Conservation (phyloP, 1,284 basidiomycete species). For the Apiotrichum porosum region DNA sequence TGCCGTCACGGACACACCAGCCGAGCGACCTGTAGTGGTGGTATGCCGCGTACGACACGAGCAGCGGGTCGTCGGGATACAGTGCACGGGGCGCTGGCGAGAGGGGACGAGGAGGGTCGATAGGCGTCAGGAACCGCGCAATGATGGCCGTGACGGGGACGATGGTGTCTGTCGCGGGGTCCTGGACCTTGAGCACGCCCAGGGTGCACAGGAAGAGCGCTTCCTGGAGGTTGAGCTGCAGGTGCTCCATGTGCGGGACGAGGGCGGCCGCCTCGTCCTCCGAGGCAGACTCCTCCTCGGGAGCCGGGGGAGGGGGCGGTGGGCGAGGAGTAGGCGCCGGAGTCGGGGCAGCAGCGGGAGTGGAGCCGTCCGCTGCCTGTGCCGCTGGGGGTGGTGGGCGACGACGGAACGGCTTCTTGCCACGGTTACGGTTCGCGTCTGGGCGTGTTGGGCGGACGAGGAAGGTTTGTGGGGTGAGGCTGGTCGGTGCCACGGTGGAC, state of each 20-base stretch:
- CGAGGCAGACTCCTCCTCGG: slow-evolving; percentile 58
- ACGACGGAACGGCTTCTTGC: slow-evolving; percentile 37
- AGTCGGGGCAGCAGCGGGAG: neutral
- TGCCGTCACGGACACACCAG: slow-evolving; percentile 94
- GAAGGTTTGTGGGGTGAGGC: slow-evolving; percentile 46
- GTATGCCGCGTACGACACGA: slow-evolving; percentile 84
- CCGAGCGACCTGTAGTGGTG: slow-evolving; percentile 95
- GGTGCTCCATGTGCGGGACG: slow-evolving; percentile 73
- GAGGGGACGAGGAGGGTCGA: slow-evolving; percentile 29
- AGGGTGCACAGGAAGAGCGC: slow-evolving; percentile 87
- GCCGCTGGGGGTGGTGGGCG: slow-evolving; percentile 17
- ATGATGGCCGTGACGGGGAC: slow-evolving; percentile 51
- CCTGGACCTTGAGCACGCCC: slow-evolving; percentile 72
- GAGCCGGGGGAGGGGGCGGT: slow-evolving; percentile 44
- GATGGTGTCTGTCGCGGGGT: slow-evolving; percentile 53
- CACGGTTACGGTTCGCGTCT: slow-evolving; percentile 42
- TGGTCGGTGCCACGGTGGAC: slow-evolving; percentile 26
- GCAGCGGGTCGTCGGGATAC: slow-evolving; percentile 77
- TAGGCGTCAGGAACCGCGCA: slow-evolving; percentile 35
- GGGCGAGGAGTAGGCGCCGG: neutral
- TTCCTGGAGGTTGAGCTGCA: slow-evolving; percentile 86
- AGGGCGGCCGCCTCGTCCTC: slow-evolving; percentile 42
- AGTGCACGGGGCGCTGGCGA: slow-evolving; percentile 11
- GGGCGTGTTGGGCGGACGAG: slow-evolving; percentile 46
- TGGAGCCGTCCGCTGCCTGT: neutral